These are phyloP conservation scores for Coniella lustricola DNA, from an alignment of 2,329 filamentous ascomycete species.

Conservation along the genomic window DNA sequence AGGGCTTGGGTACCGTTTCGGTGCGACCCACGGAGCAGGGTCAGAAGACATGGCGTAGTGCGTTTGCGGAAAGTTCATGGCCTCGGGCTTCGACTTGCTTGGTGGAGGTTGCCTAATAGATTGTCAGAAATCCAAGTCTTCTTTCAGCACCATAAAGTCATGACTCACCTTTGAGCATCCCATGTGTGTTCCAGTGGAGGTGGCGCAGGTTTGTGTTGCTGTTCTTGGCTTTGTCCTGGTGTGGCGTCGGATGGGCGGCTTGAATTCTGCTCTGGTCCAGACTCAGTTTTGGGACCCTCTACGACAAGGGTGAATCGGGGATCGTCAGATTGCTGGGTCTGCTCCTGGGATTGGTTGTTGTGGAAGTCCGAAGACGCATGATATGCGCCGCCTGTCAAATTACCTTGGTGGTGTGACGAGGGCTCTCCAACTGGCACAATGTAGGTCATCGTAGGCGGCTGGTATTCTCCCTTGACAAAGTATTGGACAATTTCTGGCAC, in stretches of 20 bases:
- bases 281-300: conserved; percentile 44
- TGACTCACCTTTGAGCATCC: conserved; percentile 47
- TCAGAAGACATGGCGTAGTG: conserved; percentile 81
- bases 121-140: conserved; percentile 9
- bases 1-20: conserved; percentile 70
- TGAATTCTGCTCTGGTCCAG: conserved; percentile 34
- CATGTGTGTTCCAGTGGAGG: conserved; percentile 31
- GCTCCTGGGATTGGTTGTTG: conserved; percentile 16
- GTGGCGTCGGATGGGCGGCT: conserved; percentile 25
- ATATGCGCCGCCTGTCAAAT: conserved; percentile 16
- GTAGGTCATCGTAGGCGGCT: conserved; percentile 25
- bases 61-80: conserved; percentile 69
- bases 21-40: conserved; percentile 67
- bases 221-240: conserved; percentile 29
- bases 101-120: conserved; percentile 56
- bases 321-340: conserved; percentile 19
- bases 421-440: conserved; percentile 29
- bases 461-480: conserved; percentile 48
- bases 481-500: conserved; percentile 39
- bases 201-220: conserved; percentile 29
- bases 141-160: conserved; percentile 4
- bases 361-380: conserved; percentile 16
- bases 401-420: conserved; percentile 18
- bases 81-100: conserved; percentile 70
- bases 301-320: conserved; percentile 24